A percentile compares a stretch with the other conserved stretches of the same genome.
Evolutionary conservation across 1,284 basidiomycete species (phyloP).

Genomic region (Pterula multifida): DNA sequence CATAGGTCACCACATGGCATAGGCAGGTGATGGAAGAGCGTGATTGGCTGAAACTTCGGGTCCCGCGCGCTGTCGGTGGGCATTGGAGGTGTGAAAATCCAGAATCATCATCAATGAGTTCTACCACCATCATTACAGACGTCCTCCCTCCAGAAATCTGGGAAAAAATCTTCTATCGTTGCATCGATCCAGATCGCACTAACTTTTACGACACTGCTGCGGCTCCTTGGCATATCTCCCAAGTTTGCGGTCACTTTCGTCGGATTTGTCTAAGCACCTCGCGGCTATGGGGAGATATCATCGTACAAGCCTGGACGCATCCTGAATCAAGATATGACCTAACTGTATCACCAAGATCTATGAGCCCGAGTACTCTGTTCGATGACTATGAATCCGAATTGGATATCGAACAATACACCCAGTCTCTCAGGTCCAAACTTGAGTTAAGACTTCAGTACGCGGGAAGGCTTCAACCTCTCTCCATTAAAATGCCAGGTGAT

Average conservation of each 20-base stretch:
- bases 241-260: neutral
- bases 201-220: neutral
- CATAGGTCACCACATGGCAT: too few relatives aligned
- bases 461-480: neutral
- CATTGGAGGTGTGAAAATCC: too few relatives aligned
- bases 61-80: too few relatives aligned
- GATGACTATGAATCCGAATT: too few relatives aligned
- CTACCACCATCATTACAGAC: neutral
- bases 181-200: neutral
- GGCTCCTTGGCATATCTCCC: neutral
- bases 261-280: neutral
- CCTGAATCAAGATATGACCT: too few relatives aligned
- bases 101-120: too few relatives aligned
- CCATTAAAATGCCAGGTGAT: neutral
- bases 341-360: too few relatives aligned
- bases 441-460: neutral
- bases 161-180: neutral
- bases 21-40: too few relatives aligned
- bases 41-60: too few relatives aligned
- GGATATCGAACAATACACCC: neutral
- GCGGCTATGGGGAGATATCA: neutral
- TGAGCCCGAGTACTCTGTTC: too few relatives aligned
- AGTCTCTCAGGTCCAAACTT: neutral
- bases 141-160: neutral
- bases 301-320: too few relatives aligned